Evolutionary conservation across 768 basidiomycete species (phyloP).

Genomic region (Rhizopogon salebrosus): DNA sequence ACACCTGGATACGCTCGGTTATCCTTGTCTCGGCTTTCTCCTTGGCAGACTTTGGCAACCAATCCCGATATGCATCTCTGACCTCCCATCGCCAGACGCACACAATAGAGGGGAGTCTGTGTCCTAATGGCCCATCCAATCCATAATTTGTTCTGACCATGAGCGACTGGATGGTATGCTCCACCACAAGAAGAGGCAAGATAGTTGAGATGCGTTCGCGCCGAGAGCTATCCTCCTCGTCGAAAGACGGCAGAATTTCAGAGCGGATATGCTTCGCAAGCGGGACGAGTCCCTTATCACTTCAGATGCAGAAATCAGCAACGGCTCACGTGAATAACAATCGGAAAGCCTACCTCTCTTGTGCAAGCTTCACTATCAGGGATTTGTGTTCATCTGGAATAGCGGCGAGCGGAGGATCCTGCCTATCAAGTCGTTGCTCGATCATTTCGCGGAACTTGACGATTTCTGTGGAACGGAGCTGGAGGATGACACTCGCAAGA

Average conservation of each 20-base stretch:
- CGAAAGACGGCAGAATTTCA: slow-evolving; percentile 58
- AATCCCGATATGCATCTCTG: slow-evolving; percentile 47
- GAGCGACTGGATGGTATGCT: slow-evolving; percentile 56
- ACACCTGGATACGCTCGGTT: slow-evolving; percentile 62
- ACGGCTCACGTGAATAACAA: neutral
- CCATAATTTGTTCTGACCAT: slow-evolving; percentile 80
- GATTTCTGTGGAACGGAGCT: slow-evolving; percentile 37
- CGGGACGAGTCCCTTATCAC: slow-evolving; percentile 63
- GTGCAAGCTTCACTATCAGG: slow-evolving; percentile 74
- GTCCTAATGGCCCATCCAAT: slow-evolving; percentile 45
- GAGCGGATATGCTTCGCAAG: slow-evolving; percentile 69
- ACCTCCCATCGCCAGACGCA: slow-evolving; percentile 89
- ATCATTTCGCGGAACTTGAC: slow-evolving; percentile 75
- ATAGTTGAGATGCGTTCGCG: slow-evolving; percentile 30
- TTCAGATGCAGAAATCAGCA: slow-evolving; percentile 22
- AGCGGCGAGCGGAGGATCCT: slow-evolving; percentile 43
- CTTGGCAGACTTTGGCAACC: slow-evolving; percentile 61
- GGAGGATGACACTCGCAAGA: neutral
- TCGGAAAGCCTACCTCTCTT: slow-evolving; percentile 64
- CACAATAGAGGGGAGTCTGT: slow-evolving; percentile 56
- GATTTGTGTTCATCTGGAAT: slow-evolving; percentile 70
- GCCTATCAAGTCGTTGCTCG: slow-evolving; percentile 43
- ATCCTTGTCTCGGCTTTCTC: slow-evolving; percentile 59
- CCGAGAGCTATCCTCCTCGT: slow-evolving; percentile 43
- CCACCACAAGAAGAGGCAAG: slow-evolving; percentile 46